A percentile compares a stretch with the other conserved stretches of the same genome.
phyloP scores from a whole-genome alignment of 129 eudicot genomes.

The Flaveria ramosissima region DNA sequence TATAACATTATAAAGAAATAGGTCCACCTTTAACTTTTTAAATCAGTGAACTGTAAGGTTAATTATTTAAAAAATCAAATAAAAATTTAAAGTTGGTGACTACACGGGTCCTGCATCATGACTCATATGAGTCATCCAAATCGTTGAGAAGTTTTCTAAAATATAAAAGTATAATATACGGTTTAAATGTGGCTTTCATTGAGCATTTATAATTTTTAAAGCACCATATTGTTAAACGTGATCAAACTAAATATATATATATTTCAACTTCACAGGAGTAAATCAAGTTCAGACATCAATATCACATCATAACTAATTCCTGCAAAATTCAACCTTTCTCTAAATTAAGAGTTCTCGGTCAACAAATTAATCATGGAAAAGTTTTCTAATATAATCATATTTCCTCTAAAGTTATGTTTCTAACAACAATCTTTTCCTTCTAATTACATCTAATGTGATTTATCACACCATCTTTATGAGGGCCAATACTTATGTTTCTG shows the following conservation, averaged over 20 bases:
- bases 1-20: no score
- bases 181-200: not conserved
- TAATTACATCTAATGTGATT: no score
- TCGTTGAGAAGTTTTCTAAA: conserved; percentile 9
- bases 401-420: no score
- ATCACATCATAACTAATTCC: conserved; percentile 6
- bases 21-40: no score
- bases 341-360: no score
- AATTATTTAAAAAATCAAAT: not conserved
- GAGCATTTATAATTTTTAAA: not conserved
- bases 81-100: not conserved
- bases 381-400: no score
- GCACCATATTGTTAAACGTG: conserved; percentile 14
- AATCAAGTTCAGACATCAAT: not conserved
- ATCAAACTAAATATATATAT: conserved; percentile 6
- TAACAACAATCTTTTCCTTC: no score
- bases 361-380: no score
- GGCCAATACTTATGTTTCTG: no score
- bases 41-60: no score
- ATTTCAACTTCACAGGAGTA: not conserved
- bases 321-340: not conserved
- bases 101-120: not conserved
- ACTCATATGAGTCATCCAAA: not conserved
- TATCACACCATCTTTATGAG: no score
- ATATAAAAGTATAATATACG: not conserved